Evolutionary conservation across 208 protist species (phyloP), one percentile per base, ranked within the genome.

Genomic region (Acanthamoeba sp.): DNA sequence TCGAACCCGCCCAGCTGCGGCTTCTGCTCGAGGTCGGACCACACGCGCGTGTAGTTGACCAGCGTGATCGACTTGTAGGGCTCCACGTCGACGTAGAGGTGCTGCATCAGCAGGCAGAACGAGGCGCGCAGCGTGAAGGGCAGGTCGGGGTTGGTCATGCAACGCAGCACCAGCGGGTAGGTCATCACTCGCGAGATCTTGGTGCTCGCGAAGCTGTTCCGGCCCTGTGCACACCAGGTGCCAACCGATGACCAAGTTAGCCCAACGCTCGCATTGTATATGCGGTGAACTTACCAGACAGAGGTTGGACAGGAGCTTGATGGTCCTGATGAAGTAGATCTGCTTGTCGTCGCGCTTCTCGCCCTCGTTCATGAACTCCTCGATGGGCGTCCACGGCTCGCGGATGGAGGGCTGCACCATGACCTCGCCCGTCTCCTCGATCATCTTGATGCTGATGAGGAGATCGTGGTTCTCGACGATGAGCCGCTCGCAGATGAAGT

Each of bases 21-120:
- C 59, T 36, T 73, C 4, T 73, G 32, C 38, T 64, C 36, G 24
- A 92, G 59, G 24, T 92, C 85, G 42, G 59, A 73, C 85, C 85
- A 92, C 59, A 92, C 85, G 1, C 89, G 22, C 18, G 89, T 93
- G 50, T 93, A 93, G 66, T 93, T 93, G 69, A 93, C 42, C 14
- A 82, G 45, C 16, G 27, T 42, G 42, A 93, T 38, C 22, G 89
- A 0, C 29, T 93, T 76, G 29, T 76, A 64, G 50, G 89, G 38
- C 22, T 76, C 42, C 36, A 50, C 66, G 36, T 93, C 89, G 7
- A 93, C 66, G 66, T 93, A 93, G 27, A 93, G 89, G 89, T 93
- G n/a, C 40, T 82, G 57, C 36, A 93, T 76, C 38, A 93, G 64
- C 22, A 48, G 36, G 32, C 64, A 76, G 48, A 82, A 93, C 42